Base-by-base conservation (phyloP, 805 yeast species). In the Starmerella gropengiesseri region DNA sequence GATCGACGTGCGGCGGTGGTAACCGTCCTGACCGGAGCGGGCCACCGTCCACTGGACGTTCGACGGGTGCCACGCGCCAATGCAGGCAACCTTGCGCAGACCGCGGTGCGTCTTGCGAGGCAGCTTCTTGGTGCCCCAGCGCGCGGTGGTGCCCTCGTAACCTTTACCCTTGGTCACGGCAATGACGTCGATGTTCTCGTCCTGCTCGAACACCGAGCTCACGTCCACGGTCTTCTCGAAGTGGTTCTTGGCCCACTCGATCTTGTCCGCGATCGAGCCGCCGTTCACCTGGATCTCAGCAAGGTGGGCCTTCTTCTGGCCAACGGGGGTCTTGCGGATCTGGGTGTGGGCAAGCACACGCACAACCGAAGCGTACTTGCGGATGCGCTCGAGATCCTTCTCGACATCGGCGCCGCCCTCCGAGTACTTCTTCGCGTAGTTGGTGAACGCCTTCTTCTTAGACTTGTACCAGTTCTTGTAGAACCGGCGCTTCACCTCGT, bases 101-200 rank as follows among this genome's bases (percentile, higher is more conserved):
- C 99, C 99, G 83, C 97, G 87, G 75, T 91, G 99, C 71, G 99
- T 91, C 94, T 91, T 91, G 78, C 99, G 86, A 75, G 99, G 98
- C 62, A 91, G 78, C 80, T 82, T 87, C 87, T 87, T 93, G 82
- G 98, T 91, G 70, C 99, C 99, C 97, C 97, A 91, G 84, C 99
- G 85, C 86, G 87, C 95, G 77, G 99, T 91, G 66, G 89, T 96
- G 87, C 99, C 99, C 76, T 91, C 98, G 85, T 83, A 87, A 80
- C 99, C 99, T 79, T 91, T 95, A 91, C 99, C 99, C 80, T 83
- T 89, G 81, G 98, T 91, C 67, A 91, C 94, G 67, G 96, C 99
- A 66, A 91, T 81, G 64, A 84, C 97, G 65, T 91, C 99, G 62
- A 91, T 79, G 81, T 83, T 79, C 79, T 91, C 98, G 75, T 86